These are phyloP conservation scores for Kodamaea kaohsiungensis DNA, from an alignment of 805 yeast species.

Conservation along the genomic window DNA sequence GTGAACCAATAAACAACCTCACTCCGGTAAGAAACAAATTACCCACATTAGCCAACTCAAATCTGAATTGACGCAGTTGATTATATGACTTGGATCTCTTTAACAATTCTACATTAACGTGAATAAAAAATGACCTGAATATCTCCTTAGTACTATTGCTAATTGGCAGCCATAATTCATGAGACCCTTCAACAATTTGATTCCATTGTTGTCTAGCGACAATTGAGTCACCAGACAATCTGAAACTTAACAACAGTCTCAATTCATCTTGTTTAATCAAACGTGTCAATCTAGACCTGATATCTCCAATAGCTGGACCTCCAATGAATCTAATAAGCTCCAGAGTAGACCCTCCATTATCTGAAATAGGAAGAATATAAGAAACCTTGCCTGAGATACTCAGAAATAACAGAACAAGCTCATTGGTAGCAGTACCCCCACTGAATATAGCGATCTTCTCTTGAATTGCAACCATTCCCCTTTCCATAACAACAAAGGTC, in stretches of 20 bases:
- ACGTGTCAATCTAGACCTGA: conserved; percentile 77
- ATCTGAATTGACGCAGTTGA: conserved; percentile 59
- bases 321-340: conserved; percentile 84
- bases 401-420: conserved; percentile 60
- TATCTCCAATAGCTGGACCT: conserved; percentile 95
- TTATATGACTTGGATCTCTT: conserved; percentile 53
- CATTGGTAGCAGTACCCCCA: conserved; percentile 89
- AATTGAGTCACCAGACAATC: conserved; percentile 49
- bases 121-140: conserved; percentile 73
- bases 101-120: conserved; percentile 74
- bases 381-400: conserved; percentile 46
- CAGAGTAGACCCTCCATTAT: conserved; percentile 94
- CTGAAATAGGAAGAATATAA: conserved; percentile 81
- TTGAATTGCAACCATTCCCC: background rate
- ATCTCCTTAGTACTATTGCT: conserved; percentile 67
- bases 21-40: conserved; percentile 82
- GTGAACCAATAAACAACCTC: conserved; percentile 76
- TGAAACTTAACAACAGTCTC: conserved; percentile 38
- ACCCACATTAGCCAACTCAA: conserved; percentile 81
- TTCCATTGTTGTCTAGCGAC: conserved; percentile 76
- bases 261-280: conserved; percentile 59
- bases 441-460: conserved; percentile 47
- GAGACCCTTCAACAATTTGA: conserved; percentile 75
- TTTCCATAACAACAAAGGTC: background rate
- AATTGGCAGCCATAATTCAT: conserved; percentile 62